A percentile compares a stretch with the other conserved stretches of the same genome.
These are phyloP conservation scores for Phialophora verrucosa DNA, from an alignment of 2,329 filamentous ascomycete genomes.

Conservation along the genomic window DNA sequence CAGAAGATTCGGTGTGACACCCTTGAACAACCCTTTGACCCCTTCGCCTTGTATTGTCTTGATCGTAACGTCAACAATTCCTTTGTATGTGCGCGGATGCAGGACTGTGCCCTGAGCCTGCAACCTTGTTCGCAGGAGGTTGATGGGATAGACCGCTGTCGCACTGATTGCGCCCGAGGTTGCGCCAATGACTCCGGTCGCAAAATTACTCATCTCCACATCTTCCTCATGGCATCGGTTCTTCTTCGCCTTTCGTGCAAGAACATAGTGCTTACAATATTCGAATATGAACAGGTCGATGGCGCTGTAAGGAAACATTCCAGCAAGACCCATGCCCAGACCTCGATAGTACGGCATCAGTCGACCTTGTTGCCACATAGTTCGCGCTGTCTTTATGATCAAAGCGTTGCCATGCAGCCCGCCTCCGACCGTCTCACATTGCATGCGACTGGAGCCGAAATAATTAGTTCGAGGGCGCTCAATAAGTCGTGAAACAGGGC, in stretches of 20 bases:
- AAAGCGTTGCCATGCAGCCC: slow-evolving; percentile 83
- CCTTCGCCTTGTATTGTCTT: slow-evolving; percentile 86
- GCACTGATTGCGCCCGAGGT: slow-evolving; percentile 91
- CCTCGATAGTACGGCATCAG: slow-evolving; percentile 84
- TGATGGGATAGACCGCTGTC: slow-evolving; percentile 92
- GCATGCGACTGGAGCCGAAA: slow-evolving; percentile 68
- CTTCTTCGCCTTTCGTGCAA: slow-evolving; percentile 70
- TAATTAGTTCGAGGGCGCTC: slow-evolving; percentile 9
- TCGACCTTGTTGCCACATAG: slow-evolving; percentile 82
- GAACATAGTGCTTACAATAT: slow-evolving; percentile 78
- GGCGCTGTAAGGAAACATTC: slow-evolving; percentile 97
- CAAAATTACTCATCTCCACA: slow-evolving; percentile 76
- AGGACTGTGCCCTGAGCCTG: slow-evolving; percentile 95
- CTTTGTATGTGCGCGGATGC: slow-evolving; percentile 87
- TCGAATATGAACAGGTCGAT: slow-evolving; percentile 97
- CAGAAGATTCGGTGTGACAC: slow-evolving; percentile 89
- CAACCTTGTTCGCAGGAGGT: slow-evolving; percentile 86
- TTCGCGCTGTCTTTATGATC: slow-evolving; percentile 79
- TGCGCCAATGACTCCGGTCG: slow-evolving; percentile 86
- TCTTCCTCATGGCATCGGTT: slow-evolving; percentile 81
- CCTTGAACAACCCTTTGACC: slow-evolving; percentile 86
- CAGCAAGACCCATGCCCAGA: slow-evolving; percentile 88
- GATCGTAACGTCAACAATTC: slow-evolving; percentile 84
- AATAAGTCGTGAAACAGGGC: slow-evolving; percentile 10
- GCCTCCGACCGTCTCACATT: slow-evolving; percentile 89